Evolutionary conservation across 108 stramenopile genomes (phyloP).

Genomic region (Skeletonema grethae): DNA sequence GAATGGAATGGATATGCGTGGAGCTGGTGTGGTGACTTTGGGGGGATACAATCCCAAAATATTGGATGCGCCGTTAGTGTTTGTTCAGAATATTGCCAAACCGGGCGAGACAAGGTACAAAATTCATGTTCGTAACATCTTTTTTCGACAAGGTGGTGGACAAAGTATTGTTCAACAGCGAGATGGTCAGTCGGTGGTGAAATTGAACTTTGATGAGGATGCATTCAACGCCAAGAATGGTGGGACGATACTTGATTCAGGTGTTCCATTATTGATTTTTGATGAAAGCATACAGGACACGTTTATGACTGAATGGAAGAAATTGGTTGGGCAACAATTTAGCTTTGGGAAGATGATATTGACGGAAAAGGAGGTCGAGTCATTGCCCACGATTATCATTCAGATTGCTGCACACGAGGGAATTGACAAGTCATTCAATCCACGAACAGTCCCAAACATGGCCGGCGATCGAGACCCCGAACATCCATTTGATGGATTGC

Average conservation of each 20-base stretch:
- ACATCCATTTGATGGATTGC: slow-evolving; percentile 67
- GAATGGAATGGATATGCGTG: slow-evolving; percentile 13
- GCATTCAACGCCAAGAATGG: slow-evolving; percentile 40
- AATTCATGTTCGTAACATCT: slow-evolving; percentile 45
- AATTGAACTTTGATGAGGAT: slow-evolving; percentile 38
- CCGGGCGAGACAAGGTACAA: slow-evolving; percentile 37
- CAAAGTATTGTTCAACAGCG: slow-evolving; percentile 31
- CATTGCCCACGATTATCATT: slow-evolving; percentile 80
- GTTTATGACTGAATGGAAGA: slow-evolving; percentile 45
- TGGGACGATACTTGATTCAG: slow-evolving; percentile 50
- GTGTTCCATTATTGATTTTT: slow-evolving; percentile 45
- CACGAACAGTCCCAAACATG: slow-evolving; percentile 52
- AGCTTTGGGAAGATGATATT: slow-evolving; percentile 44
- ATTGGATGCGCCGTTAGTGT: slow-evolving; percentile 46
- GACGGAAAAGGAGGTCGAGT: slow-evolving; percentile 53
- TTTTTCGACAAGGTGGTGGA: slow-evolving; percentile 46
- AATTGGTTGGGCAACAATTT: slow-evolving; percentile 38
- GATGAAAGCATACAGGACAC: slow-evolving; percentile 42
- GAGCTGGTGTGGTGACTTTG: slow-evolving; percentile 39
- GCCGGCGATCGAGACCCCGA: slow-evolving; percentile 67
- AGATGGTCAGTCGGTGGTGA: slow-evolving; percentile 20
- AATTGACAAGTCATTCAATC: slow-evolving; percentile 50
- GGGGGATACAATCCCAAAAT: slow-evolving; percentile 51
- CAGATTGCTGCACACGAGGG: slow-evolving; percentile 64
- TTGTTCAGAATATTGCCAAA: slow-evolving; percentile 41